Evolutionary conservation across 1,284 basidiomycete species (phyloP), one percentile per base, ranked within the genome.

Genomic region (Sphaerobolus stellatus): DNA sequence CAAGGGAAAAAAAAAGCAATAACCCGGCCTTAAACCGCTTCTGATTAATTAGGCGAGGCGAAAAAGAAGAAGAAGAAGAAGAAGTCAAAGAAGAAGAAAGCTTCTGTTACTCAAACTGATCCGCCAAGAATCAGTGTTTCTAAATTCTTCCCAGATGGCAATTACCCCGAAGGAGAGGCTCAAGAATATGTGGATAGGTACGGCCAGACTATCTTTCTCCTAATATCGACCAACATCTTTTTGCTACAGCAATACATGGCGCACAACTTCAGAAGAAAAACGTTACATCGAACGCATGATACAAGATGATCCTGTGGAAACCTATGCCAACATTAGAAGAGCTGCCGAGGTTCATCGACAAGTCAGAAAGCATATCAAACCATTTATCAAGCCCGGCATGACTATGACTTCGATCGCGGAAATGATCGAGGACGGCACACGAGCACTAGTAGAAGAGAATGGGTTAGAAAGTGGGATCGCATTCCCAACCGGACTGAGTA

Each of bases 51-150:
- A 22, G 46, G 22, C 22, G 24, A 16, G 4, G 51, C 40, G 30
- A 72, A 73, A 61, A 76, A 76, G 64, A 88, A 88, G 69, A 91
- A 90, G 72, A 91, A 90, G 71, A 92, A 92, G 79, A 97, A 96
- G 70, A 97, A 97, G 78, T 93, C 92, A 72, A 96, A 93, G 73
- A 68, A 84, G 34, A 92, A 92, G 73, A 93, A 92, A 79, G 92
- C 91, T 72, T 84, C 83, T 67, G 59, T 64, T 14, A 78, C 83
- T 59, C 96, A 98, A 74, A 86, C 84, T n/a, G 92, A 94, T 50
- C 96, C 97, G 20, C 96, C 96, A n/a, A 83, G 92, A n/a, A 77
- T 97, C 20, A 92, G 92, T 2, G 71, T 99, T 61, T 89, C 88
- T 59, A 95, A 94, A 68, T 80, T 98, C 58, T 98, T 93, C 77